Conservation (phyloP, 176 grass and related monocot species). For the Oryza australiensis region DNA sequence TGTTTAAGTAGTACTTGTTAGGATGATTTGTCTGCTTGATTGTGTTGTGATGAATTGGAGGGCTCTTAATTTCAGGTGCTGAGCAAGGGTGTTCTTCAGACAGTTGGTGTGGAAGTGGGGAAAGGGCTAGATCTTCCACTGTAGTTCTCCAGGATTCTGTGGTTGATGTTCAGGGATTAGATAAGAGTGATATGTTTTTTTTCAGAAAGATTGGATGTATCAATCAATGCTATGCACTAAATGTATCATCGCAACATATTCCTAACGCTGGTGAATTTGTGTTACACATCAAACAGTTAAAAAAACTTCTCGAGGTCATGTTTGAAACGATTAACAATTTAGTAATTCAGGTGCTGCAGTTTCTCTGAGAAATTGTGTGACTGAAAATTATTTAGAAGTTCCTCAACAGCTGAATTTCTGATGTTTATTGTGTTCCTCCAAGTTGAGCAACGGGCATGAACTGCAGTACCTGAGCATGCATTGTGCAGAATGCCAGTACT, state of each 20-base stretch:
- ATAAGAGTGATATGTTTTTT: background rate
- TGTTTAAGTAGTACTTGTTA: background rate
- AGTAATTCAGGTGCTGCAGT: background rate
- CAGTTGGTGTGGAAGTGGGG: slow-evolving; percentile 74
- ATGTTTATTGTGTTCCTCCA: no score
- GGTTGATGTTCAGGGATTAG: background rate
- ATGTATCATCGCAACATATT: background rate
- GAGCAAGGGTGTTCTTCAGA: slow-evolving; percentile 73
- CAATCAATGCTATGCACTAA: background rate
- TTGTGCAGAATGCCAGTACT: background rate
- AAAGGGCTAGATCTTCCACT: slow-evolving; percentile 85
- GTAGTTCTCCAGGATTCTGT: background rate
- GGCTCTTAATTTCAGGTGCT: slow-evolving; percentile 46
- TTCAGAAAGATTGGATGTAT: background rate
- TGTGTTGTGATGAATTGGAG: background rate
- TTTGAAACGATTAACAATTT: background rate
- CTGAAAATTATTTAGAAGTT: background rate
- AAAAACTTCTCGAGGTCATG: background rate
- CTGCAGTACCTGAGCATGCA: no score
- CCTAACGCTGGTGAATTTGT: background rate
- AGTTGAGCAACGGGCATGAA: background rate
- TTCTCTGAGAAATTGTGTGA: background rate
- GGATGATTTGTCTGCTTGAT: background rate
- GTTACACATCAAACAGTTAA: background rate
- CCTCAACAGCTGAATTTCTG: background rate